Conservation (phyloP, 1,139 yeast genomes). For the Yamadazyma friedrichii region DNA sequence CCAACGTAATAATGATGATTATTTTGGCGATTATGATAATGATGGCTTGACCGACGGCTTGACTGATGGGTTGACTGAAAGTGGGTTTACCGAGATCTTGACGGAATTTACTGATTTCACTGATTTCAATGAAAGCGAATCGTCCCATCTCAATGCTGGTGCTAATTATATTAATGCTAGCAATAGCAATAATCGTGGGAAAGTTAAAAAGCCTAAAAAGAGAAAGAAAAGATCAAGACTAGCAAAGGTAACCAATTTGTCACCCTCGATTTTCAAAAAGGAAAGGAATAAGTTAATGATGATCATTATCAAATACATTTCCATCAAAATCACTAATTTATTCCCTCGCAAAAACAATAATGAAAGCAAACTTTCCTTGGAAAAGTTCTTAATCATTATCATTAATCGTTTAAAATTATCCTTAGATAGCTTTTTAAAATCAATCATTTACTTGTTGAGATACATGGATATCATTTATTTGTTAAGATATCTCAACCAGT, state of each 20-base stretch:
- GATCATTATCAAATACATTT: constrained; percentile 43
- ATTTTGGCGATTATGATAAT: constrained; percentile 13
- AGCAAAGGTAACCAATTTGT: constrained; percentile 6
- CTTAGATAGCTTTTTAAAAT: constrained; percentile 39
- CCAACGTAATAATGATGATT: constrained; percentile 15
- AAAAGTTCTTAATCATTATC: constrained; percentile 39
- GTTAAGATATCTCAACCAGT: constrained; percentile 47
- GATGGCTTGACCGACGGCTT: constrained; percentile 2
- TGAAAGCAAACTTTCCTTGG: constrained; percentile 39
- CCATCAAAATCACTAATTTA: constrained; percentile 45
- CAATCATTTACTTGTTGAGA: constrained; percentile 44
- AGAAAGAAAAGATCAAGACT: constrained; percentile 7
- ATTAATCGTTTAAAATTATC: constrained; percentile 39
- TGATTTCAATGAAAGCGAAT: not conserved
- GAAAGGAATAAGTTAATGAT: constrained; percentile 40
- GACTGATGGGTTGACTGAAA: constrained; percentile 5
- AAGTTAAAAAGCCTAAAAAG: constrained; percentile 2
- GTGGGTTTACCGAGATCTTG: constrained; percentile 4
- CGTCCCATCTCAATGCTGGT: constrained; percentile 49
- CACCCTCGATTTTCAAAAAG: constrained; percentile 17
- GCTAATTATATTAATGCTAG: not conserved
- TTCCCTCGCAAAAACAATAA: constrained; percentile 40
- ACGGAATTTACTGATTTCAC: constrained; percentile 1
- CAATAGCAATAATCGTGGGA: not conserved
- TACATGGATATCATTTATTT: constrained; percentile 51